Conservation (phyloP, 2,329 filamentous ascomycete genomes). For the Penicillium sp. region DNA sequence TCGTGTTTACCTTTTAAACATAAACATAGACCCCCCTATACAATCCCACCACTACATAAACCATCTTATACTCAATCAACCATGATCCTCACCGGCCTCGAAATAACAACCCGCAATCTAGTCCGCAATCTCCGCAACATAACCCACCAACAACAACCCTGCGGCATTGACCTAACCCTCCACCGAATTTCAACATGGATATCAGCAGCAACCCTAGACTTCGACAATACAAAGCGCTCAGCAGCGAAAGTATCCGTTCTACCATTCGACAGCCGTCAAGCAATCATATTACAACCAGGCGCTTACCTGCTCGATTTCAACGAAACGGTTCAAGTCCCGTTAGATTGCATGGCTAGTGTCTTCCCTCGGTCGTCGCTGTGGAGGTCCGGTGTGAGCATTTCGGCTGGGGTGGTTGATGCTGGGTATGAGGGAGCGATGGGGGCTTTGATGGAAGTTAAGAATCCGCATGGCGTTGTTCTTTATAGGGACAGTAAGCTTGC, state of each 20-base stretch:
- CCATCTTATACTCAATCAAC: not conserved
- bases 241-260: constrained; percentile 18
- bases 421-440: constrained; percentile 46
- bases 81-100: not conserved
- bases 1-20: not conserved
- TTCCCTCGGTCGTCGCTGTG: constrained; percentile 43
- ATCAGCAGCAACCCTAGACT: constrained; percentile 31
- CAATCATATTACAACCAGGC: constrained; percentile 27
- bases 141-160: constrained; percentile 31
- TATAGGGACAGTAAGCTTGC: constrained; percentile 38
- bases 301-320: constrained; percentile 40
- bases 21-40: not conserved
- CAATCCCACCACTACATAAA: not conserved
- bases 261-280: not conserved
- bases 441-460: constrained; percentile 39
- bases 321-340: constrained; percentile 41
- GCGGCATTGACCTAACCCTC: constrained; percentile 33
- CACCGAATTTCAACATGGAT: constrained; percentile 27
- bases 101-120: constrained; percentile 19
- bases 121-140: constrained; percentile 19
- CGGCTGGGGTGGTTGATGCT: constrained; percentile 44
- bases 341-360: constrained; percentile 41
- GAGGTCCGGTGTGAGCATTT: constrained; percentile 39
- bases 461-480: constrained; percentile 37
- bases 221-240: constrained; percentile 30